These are phyloP conservation scores for Aureobasidium lini DNA, from an alignment of 2,329 filamentous ascomycete genomes.

Conservation along the genomic window DNA sequence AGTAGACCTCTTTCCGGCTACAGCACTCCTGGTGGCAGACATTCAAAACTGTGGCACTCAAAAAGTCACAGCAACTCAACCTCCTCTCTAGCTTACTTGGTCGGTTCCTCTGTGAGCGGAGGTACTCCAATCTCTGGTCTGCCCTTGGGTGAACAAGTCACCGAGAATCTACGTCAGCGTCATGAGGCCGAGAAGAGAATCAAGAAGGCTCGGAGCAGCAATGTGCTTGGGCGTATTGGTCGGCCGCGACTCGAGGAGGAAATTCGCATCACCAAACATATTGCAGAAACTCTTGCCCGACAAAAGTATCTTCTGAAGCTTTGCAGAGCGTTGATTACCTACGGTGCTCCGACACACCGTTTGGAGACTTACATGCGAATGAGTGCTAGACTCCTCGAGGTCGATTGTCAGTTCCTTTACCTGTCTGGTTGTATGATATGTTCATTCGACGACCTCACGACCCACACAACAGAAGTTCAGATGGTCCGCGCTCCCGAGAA, in stretches of 20 bases:
- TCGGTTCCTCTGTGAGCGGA: conserved; percentile 38
- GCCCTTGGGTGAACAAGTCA: conserved; percentile 32
- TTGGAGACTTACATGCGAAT: conserved; percentile 88
- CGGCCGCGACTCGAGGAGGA: conserved; percentile 41
- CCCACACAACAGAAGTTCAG: conserved; percentile 74
- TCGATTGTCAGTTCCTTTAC: conserved; percentile 84
- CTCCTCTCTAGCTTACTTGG: conserved; percentile 36
- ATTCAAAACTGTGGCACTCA: conserved; percentile 30
- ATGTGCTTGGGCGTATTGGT: conserved; percentile 30
- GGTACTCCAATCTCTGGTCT: conserved; percentile 35
- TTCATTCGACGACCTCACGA: conserved; percentile 69
- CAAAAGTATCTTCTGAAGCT: conserved; percentile 79
- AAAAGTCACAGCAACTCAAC: conserved; percentile 30
- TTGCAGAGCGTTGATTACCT: conserved; percentile 80
- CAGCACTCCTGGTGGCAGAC: not conserved
- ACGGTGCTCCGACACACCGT: conserved; percentile 83
- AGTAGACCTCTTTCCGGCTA: conserved; percentile 10
- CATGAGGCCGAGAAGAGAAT: conserved; percentile 28
- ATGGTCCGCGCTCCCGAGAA: conserved; percentile 62
- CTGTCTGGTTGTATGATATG: conserved; percentile 91
- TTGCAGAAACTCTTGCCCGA: conserved; percentile 63
- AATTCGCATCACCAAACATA: conserved; percentile 52
- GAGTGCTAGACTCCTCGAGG: conserved; percentile 80
- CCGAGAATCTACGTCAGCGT: conserved; percentile 31
- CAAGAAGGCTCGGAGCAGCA: conserved; percentile 23